phyloP scores from a whole-genome alignment of 1,139 yeast genomes.

The Lodderomyces margitis region DNA sequence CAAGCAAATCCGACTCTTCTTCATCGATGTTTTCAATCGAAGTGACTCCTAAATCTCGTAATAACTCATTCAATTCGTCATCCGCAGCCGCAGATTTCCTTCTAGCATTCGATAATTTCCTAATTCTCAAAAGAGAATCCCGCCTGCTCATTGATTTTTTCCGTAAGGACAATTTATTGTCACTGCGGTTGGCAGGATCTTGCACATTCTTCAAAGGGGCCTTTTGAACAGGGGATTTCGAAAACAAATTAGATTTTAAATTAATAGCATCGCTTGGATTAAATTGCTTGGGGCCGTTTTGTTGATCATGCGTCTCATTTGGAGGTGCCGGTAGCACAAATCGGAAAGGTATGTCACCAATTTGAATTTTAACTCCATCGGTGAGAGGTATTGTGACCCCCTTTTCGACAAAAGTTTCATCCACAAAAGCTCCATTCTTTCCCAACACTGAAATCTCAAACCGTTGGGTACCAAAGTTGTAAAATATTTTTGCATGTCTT shows the following conservation, averaged over 20 bases:
- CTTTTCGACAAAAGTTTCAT: constrained; percentile 80
- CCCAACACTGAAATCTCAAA: constrained; percentile 90
- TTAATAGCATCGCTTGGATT: constrained; percentile 56
- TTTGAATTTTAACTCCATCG: constrained; percentile 83
- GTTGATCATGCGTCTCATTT: constrained; percentile 18
- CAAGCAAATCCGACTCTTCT: constrained; percentile 34
- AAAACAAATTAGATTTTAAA: constrained; percentile 45
- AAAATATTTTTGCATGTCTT: constrained; percentile 90
- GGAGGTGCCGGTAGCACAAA: constrained; percentile 71
- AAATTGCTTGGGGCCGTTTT: constrained; percentile 31
- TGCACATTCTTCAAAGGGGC: constrained; percentile 13
- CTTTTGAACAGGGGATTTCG: constrained; percentile 22
- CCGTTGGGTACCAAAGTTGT: constrained; percentile 90
- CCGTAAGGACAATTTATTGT: constrained; percentile 5
- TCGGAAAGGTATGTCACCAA: constrained; percentile 86
- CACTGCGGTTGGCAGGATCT: neutral
- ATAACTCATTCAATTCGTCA: constrained; percentile 41
- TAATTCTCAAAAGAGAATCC: constrained; percentile 17
- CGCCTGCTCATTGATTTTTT: constrained; percentile 16
- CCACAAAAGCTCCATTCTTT: constrained; percentile 93
- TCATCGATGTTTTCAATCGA: constrained; percentile 38
- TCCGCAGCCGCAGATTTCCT: constrained; percentile 41
- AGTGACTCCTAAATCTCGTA: constrained; percentile 39
- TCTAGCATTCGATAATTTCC: constrained; percentile 39
- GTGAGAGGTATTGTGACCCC: constrained; percentile 85